Evolutionary conservation across 2,329 filamentous ascomycete species (phyloP).

Genomic region (Venturia effusa): DNA sequence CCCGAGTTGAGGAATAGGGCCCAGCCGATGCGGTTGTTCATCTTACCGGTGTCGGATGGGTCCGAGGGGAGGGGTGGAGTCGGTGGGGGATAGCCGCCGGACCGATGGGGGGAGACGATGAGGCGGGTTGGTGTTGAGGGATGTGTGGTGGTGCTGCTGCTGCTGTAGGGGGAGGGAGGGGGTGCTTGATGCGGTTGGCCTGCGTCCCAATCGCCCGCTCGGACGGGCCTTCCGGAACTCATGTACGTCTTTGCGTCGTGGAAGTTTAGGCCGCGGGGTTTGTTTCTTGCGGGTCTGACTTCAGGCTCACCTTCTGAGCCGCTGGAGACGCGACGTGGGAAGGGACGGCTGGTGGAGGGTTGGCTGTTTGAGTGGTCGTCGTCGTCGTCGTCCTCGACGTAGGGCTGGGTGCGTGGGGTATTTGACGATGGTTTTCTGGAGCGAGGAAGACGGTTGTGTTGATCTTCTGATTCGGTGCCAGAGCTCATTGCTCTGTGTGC

Average conservation of each 20-base stretch:
- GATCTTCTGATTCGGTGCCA: neutral
- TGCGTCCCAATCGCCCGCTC: conserved; percentile 2
- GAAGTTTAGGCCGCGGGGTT: conserved; percentile 5
- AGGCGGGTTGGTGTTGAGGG: neutral
- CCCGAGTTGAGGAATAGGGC: conserved; percentile 8
- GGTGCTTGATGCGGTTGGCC: neutral
- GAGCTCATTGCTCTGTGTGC: neutral
- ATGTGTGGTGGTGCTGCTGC: neutral
- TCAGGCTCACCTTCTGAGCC: neutral
- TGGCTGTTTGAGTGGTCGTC: neutral
- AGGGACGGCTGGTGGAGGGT: neutral
- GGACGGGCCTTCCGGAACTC: conserved; percentile 7
- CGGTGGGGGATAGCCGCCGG: no score
- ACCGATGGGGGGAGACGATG: neutral
- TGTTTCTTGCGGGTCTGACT: neutral
- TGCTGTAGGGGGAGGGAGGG: neutral
- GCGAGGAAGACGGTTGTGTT: neutral
- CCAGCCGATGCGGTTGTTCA: conserved; percentile 5
- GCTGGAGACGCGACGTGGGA: neutral
- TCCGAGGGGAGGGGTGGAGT: no score
- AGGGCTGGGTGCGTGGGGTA: neutral
- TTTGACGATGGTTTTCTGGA: neutral
- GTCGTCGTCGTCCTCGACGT: neutral
- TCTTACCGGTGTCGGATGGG: neutral
- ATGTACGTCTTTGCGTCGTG: conserved; percentile 11